These are phyloP conservation scores for Coemansia sp. DNA, from an alignment of 192 early-diverging fungal genomes.

Conservation along the genomic window DNA sequence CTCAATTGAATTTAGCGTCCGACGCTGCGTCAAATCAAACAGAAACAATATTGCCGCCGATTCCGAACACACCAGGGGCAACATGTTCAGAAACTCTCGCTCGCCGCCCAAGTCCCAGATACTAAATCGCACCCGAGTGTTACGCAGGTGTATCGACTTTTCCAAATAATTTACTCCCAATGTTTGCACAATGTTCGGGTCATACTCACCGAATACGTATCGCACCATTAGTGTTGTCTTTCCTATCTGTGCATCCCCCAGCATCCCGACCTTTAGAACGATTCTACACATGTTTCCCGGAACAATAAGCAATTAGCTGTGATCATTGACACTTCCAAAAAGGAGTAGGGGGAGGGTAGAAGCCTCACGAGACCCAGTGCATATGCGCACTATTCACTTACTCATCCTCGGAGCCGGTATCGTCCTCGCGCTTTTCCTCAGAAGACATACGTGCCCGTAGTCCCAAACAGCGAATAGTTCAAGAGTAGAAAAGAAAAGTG, in stretches of 20 bases:
- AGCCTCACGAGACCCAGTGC: background rate
- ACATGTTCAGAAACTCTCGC: conserved; percentile 96
- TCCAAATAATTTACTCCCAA: conserved; percentile 97
- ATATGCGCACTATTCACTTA: conserved; percentile 21
- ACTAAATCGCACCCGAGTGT: conserved; percentile 93
- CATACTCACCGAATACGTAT: conserved; percentile 94
- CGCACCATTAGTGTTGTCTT: conserved; percentile 98
- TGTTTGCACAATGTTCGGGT: conserved; percentile 95
- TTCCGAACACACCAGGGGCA: conserved; percentile 96
- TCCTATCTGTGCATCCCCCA: conserved; percentile 95
- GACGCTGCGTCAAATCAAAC: conserved; percentile 92
- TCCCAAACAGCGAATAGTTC: background rate
- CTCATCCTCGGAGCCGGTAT: conserved; percentile 15
- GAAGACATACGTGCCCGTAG: conserved; percentile 5
- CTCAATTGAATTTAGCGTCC: conserved; percentile 90
- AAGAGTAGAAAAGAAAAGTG: background rate
- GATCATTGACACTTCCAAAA: background rate
- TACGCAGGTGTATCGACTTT: conserved; percentile 88
- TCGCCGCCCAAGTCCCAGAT: conserved; percentile 99
- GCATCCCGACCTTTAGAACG: conserved; percentile 93
- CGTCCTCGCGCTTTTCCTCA: conserved; percentile 11
- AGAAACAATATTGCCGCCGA: conserved; percentile 94
- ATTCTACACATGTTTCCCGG: conserved; percentile 49
- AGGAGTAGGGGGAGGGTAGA: background rate
- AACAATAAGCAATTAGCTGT: background rate